Evolutionary conservation across 139 green algal genomes (phyloP).

Genomic region (Spirogloea muscicola): DNA sequence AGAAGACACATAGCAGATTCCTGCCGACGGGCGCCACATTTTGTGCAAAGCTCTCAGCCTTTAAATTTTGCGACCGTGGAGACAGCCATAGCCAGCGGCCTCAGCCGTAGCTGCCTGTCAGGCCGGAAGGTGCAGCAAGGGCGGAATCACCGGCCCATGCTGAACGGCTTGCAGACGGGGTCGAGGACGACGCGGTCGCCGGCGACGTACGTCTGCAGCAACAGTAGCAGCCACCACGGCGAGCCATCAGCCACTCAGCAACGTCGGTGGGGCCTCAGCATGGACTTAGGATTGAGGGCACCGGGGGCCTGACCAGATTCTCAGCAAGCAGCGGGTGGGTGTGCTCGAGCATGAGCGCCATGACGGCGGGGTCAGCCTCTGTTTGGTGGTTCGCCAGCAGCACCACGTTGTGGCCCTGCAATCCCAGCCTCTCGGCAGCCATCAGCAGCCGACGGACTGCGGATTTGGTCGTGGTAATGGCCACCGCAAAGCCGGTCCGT

Average conservation of each 20-base stretch:
- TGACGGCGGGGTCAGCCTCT: conserved; percentile 95
- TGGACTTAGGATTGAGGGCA: too few relatives aligned
- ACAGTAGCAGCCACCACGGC: neutral
- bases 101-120: too few relatives aligned
- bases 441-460: too few relatives aligned
- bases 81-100: too few relatives aligned
- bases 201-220: conserved; percentile 71
- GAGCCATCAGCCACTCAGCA: too few relatives aligned
- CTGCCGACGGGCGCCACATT: conserved; percentile 49
- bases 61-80: too few relatives aligned
- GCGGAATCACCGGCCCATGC: conserved; percentile 85
- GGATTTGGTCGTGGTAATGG: too few relatives aligned
- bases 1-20: conserved; percentile 99
- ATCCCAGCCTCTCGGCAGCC: too few relatives aligned
- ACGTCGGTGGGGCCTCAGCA: too few relatives aligned
- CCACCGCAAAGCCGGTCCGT: too few relatives aligned
- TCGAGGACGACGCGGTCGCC: conserved; percentile 94
- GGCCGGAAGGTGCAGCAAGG: too few relatives aligned
- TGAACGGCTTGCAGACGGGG: conserved; percentile 95
- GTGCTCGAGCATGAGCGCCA: conserved; percentile 85
- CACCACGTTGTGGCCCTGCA: conserved; percentile 86
- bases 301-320: conserved; percentile 15
- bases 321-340: conserved; percentile 66
- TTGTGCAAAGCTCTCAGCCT: too few relatives aligned
- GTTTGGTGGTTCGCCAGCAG: conserved; percentile 98